Conservation (phyloP, 2,329 filamentous ascomycete species). For the Thyridium curvatum region DNA sequence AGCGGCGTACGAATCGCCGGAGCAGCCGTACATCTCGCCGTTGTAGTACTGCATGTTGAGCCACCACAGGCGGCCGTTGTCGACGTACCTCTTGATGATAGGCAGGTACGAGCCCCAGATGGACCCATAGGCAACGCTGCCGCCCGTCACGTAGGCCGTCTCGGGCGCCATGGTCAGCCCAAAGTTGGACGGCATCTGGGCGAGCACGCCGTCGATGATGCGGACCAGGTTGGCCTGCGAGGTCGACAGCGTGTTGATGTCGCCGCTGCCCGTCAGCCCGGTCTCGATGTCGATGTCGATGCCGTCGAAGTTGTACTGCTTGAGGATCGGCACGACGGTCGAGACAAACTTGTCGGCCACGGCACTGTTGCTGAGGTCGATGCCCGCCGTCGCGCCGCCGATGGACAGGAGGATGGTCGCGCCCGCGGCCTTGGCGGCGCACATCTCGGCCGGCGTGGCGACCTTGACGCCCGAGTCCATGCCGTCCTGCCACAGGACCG, state of each 20-base stretch:
- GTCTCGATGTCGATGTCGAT: slow-evolving; percentile 28
- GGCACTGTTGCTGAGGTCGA: slow-evolving; percentile 21
- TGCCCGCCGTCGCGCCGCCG: slow-evolving; percentile 23
- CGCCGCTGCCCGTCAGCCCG: slow-evolving; percentile 21
- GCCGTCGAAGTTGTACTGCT: slow-evolving; percentile 27
- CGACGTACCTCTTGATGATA: slow-evolving; percentile 28
- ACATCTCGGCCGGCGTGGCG: slow-evolving; percentile 22
- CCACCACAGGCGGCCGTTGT: slow-evolving; percentile 28
- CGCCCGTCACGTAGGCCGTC: slow-evolving; percentile 28
- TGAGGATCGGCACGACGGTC: slow-evolving; percentile 26
- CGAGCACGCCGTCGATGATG: slow-evolving; percentile 27
- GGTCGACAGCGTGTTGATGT: slow-evolving; percentile 20
- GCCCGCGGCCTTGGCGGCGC: slow-evolving; percentile 24
- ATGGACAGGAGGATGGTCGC: slow-evolving; percentile 26
- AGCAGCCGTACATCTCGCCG: slow-evolving; percentile 28
- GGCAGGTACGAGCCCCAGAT: slow-evolving; percentile 29
- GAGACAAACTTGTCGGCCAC: slow-evolving; percentile 26
- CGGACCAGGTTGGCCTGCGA: slow-evolving; percentile 25
- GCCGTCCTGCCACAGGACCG: slow-evolving; percentile 22
- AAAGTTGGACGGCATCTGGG: slow-evolving; percentile 47
- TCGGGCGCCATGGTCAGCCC: slow-evolving; percentile 46
- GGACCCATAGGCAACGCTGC: slow-evolving; percentile 20
- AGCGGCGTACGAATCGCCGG: slow-evolving; percentile 22
- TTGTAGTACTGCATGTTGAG: slow-evolving; percentile 31
- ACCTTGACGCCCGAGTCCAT: slow-evolving; percentile 24